Percentiles rank a stretch among this genome's conserved stretches.
These are phyloP conservation scores for Cladorrhinum samala DNA, from an alignment of 495 filamentous ascomycete genomes.

Conservation along the genomic window DNA sequence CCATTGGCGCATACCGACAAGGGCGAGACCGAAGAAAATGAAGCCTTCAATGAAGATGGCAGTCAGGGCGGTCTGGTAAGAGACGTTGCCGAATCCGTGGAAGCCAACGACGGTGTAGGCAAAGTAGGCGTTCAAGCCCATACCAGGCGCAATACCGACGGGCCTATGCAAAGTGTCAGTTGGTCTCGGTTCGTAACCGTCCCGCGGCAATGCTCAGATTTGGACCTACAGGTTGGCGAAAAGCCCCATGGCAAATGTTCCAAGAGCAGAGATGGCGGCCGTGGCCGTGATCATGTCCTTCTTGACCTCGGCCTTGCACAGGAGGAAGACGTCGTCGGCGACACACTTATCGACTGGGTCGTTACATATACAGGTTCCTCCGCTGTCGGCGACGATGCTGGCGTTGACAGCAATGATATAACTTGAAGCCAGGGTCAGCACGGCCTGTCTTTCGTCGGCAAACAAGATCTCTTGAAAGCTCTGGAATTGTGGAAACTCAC, in stretches of 20 bases:
- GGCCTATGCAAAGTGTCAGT: conserved; percentile 42
- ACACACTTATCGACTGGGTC: conserved; percentile 47
- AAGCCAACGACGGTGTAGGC: conserved; percentile 74
- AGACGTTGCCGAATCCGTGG: conserved; percentile 60
- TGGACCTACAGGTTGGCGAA: conserved; percentile 50
- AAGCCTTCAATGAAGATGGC: conserved; percentile 80
- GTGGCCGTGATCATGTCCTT: conserved; percentile 75
- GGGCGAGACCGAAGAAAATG: conserved; percentile 61
- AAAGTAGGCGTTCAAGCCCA: conserved; percentile 83
- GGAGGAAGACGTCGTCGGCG: conserved; percentile 52
- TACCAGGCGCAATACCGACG: conserved; percentile 71
- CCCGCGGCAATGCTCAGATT: no score
- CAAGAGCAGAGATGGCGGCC: conserved; percentile 66
- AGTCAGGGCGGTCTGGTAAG: conserved; percentile 65
- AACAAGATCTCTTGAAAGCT: neutral
- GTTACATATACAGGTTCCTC: conserved; percentile 65
- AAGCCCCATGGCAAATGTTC: conserved; percentile 68
- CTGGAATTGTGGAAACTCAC: no score
- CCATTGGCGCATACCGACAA: conserved; percentile 77
- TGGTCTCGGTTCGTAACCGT: neutral
- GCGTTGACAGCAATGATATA: conserved; percentile 68
- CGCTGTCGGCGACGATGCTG: conserved; percentile 55
- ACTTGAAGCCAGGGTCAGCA: conserved; percentile 10
- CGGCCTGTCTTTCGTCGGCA: neutral
- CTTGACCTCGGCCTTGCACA: conserved; percentile 61